These are phyloP conservation scores for Aspergillus carbonarius DNA, from an alignment of 2,329 filamentous ascomycete species.

Conservation along the genomic window DNA sequence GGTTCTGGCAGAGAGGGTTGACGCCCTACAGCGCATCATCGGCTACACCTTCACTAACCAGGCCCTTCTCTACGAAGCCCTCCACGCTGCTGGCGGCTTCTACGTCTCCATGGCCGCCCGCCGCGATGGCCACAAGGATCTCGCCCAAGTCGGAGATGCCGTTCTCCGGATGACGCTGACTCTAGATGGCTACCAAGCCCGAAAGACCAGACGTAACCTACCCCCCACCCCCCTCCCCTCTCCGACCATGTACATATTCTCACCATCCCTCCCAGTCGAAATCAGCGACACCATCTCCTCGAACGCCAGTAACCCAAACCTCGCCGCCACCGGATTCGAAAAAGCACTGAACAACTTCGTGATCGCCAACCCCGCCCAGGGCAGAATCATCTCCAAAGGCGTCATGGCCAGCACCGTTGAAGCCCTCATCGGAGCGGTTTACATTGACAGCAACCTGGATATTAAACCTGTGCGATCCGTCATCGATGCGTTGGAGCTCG, in stretches of 20 bases:
- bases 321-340: conserved; percentile 10
- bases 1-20: background rate
- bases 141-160: conserved; percentile 10
- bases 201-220: background rate
- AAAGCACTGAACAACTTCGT: conserved; percentile 11
- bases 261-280: background rate
- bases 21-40: background rate
- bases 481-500: conserved; percentile 11
- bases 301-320: conserved; percentile 11
- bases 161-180: background rate
- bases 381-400: conserved; percentile 9
- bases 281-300: conserved; percentile 4
- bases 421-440: conserved; percentile 37
- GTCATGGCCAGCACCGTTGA: conserved; percentile 33
- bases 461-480: conserved; percentile 8
- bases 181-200: background rate
- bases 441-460: conserved; percentile 24
- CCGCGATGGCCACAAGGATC: conserved; percentile 5
- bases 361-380: conserved; percentile 17
- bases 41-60: background rate
- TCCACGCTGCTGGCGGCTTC: background rate
- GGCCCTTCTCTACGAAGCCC: background rate
- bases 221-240: background rate
- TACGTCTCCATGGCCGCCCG: background rate
- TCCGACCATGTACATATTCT: background rate